These are phyloP conservation scores for Cunninghamia lanceolata DNA, from an alignment of 75 land plant genomes.

Conservation along the genomic window DNA sequence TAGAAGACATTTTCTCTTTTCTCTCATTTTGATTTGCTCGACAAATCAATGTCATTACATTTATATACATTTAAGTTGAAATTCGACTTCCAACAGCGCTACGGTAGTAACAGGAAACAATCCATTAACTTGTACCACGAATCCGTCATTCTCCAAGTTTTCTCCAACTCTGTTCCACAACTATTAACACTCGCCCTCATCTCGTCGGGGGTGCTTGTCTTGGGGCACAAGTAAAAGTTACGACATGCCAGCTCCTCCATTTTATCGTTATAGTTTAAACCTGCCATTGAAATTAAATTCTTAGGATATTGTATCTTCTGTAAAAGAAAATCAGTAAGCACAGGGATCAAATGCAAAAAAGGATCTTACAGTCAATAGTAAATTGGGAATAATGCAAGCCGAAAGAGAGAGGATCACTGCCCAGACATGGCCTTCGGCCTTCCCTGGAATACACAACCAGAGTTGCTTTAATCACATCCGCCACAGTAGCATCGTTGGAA, in stretches of 20 bases:
- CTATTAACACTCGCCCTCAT: not conserved
- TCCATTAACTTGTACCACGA: not conserved
- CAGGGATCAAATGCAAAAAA: not conserved
- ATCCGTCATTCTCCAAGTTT: not conserved
- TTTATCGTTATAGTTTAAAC: not conserved
- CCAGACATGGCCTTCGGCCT: not conserved
- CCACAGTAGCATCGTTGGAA: not conserved
- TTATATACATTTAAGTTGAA: too few species aligned
- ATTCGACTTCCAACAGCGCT: too few species aligned
- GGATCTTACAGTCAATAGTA: not conserved
- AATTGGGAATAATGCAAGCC: constrained; percentile 8
- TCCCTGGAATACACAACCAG: not conserved
- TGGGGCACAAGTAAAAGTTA: not conserved
- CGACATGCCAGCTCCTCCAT: not conserved
- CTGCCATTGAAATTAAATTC: not conserved
- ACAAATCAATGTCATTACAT: too few species aligned
- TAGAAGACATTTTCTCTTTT: too few species aligned
- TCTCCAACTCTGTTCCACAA: not conserved
- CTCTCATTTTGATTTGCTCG: too few species aligned
- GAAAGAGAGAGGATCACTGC: not conserved
- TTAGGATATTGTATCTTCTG: too few species aligned
- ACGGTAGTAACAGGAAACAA: not conserved
- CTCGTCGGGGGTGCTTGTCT: not conserved
- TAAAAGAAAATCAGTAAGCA: not conserved
- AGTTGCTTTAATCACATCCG: constrained; percentile 1